A percentile compares a stretch with the other conserved stretches of the same genome.
phyloP scores from a whole-genome alignment of 164 flowering plant genomes.

The Annona cherimola region DNA sequence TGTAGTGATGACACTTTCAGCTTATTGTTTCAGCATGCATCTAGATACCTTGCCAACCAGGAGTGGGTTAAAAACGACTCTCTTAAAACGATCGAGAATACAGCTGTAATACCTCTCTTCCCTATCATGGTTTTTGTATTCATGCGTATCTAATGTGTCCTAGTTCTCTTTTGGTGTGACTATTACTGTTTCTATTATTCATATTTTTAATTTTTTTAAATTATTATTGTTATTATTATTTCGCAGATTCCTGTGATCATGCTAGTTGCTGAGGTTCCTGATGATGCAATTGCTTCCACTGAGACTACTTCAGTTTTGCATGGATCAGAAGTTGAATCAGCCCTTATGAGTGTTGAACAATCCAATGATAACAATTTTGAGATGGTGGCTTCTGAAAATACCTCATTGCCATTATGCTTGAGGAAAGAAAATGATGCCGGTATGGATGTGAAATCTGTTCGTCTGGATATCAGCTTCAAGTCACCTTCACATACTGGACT shows the following conservation, averaged over 20 bases:
- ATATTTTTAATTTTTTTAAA: too few species aligned
- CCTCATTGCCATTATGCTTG: slow-evolving; percentile 31
- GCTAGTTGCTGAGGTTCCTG: slow-evolving; percentile 94
- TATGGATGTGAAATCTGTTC: slow-evolving; percentile 55
- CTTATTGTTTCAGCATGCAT: slow-evolving; percentile 76
- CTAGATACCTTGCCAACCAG: slow-evolving; percentile 95
- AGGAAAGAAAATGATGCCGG: slow-evolving; percentile 18
- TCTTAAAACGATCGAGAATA: slow-evolving; percentile 91
- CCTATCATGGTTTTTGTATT: not conserved
- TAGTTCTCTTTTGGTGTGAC: not conserved
- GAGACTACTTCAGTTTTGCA: slow-evolving; percentile 31
- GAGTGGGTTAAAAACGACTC: slow-evolving; percentile 98
- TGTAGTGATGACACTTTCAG: slow-evolving; percentile 4
- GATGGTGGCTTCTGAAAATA: slow-evolving; percentile 27
- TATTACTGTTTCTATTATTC: not conserved
- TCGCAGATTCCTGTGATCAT: slow-evolving; percentile 87
- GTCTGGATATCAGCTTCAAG: slow-evolving; percentile 93
- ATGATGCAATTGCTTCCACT: slow-evolving; percentile 43
- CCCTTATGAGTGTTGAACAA: slow-evolving; percentile 26
- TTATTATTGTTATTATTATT: not conserved
- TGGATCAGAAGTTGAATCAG: slow-evolving; percentile 37
- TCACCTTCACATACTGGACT: slow-evolving; percentile 93
- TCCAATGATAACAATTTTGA: slow-evolving; percentile 22
- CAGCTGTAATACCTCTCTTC: slow-evolving; percentile 61
- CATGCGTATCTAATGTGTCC: not conserved